These are phyloP conservation scores for Striga hermonthica DNA, from an alignment of 305 asterid genomes.

Conservation along the genomic window DNA sequence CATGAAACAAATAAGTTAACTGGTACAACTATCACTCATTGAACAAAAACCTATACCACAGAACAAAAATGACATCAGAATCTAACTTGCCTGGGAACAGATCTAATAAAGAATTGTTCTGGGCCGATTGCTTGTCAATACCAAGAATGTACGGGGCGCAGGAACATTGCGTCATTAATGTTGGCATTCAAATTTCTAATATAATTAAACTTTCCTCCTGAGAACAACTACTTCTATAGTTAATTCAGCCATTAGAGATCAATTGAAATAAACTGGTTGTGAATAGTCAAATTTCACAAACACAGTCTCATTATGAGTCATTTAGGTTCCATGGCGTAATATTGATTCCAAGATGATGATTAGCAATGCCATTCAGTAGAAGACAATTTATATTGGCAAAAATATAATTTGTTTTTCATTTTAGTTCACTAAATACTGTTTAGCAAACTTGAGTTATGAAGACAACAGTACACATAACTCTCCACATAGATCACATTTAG, in stretches of 20 bases:
- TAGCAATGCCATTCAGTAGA: not conserved
- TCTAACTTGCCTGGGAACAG: not conserved
- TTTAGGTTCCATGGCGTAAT: not conserved
- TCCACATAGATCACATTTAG: slow-evolving; percentile 11
- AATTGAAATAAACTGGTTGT: slow-evolving; percentile 2
- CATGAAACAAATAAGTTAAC: slow-evolving; percentile 12
- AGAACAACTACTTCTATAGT: not conserved
- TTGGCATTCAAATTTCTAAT: not conserved
- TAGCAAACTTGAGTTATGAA: slow-evolving; percentile 13
- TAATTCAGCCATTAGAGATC: not conserved
- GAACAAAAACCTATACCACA: slow-evolving; percentile 5
- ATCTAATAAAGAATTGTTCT: not conserved
- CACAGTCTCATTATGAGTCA: not conserved
- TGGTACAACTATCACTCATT: not conserved
- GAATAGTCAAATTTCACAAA: slow-evolving; percentile 4
- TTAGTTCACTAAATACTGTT: slow-evolving; percentile 17
- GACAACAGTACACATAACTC: slow-evolving; percentile 14
- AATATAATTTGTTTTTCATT: slow-evolving; percentile 18
- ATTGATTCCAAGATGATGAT: not conserved
- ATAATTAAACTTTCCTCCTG: not conserved
- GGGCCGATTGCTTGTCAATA: not conserved
- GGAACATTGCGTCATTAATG: not conserved
- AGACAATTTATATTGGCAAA: slow-evolving; percentile 9
- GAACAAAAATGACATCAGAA: not conserved
- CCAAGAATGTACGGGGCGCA: slow-evolving; percentile 3